These are phyloP conservation scores for Colletotrichum eremochloae DNA, from an alignment of 2,329 filamentous ascomycete species.

Conservation along the genomic window DNA sequence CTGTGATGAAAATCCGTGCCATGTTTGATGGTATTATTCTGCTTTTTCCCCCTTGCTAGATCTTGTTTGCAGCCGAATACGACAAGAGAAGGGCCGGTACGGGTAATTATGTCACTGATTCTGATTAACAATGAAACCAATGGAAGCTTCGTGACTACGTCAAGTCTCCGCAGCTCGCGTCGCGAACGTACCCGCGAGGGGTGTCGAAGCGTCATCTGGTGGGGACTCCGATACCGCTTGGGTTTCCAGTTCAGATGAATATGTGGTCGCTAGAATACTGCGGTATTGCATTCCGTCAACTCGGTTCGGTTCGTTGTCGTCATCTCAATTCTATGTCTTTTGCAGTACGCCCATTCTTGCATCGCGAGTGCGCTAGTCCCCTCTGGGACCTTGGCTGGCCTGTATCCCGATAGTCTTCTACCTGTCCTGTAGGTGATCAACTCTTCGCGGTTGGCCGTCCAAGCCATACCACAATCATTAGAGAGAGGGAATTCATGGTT, in stretches of 20 bases:
- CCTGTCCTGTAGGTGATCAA: too few relatives aligned
- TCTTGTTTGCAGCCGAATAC: neutral
- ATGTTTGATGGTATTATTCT: neutral
- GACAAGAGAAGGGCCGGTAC: neutral
- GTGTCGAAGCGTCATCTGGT: neutral
- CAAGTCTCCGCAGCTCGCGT: neutral
- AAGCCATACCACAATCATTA: too few relatives aligned
- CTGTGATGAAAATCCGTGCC: conserved; percentile 59
- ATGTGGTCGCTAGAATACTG: neutral
- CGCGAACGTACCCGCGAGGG: neutral
- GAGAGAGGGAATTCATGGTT: too few relatives aligned
- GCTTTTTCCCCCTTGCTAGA: too few relatives aligned
- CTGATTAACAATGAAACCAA: neutral
- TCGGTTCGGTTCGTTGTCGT: neutral
- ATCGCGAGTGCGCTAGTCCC: too few relatives aligned
- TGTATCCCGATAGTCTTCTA: too few relatives aligned
- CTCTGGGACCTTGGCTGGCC: too few relatives aligned
- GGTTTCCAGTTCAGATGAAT: neutral
- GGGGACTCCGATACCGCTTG: neutral
- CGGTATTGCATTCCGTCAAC: neutral
- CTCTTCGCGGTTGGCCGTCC: too few relatives aligned
- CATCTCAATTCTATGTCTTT: too few relatives aligned
- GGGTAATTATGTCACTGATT: neutral
- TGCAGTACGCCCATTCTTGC: too few relatives aligned
- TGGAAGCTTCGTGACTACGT: neutral